Evolutionary conservation across 169 alveolate genomes (phyloP).

Genomic region (Plasmodium knowlesi): DNA sequence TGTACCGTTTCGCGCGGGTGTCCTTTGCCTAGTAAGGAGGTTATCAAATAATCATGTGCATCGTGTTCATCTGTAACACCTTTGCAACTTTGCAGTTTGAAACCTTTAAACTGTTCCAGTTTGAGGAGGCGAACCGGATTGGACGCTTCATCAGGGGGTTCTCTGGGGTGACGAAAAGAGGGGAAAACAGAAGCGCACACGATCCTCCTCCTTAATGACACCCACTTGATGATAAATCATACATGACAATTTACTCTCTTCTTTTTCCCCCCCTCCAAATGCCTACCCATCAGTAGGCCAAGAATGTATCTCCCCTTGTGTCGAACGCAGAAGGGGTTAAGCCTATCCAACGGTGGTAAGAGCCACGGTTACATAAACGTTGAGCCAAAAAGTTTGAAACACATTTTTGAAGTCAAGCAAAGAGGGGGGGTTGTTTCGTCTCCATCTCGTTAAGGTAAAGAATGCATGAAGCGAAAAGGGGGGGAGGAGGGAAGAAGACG

Average conservation of each 20-base stretch:
- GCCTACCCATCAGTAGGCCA: not conserved
- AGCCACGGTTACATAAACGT: not conserved
- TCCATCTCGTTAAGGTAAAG: not conserved
- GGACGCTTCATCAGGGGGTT: not conserved
- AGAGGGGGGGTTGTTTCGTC: not conserved
- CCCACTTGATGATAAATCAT: not conserved
- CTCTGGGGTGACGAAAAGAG: not conserved
- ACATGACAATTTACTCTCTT: not conserved
- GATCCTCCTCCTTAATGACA: not conserved
- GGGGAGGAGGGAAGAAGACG: not conserved
- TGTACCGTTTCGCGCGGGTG: too few species aligned
- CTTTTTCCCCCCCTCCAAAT: not conserved
- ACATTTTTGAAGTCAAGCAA: not conserved
- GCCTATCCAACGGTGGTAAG: not conserved
- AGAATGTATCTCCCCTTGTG: not conserved
- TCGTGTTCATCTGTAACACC: not conserved
- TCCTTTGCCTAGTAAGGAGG: not conserved
- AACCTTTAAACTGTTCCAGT: not conserved
- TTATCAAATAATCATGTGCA: not conserved
- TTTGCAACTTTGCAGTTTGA: not conserved
- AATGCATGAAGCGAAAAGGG: not conserved
- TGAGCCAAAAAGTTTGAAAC: not conserved
- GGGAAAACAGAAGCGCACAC: not conserved
- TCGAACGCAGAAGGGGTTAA: not conserved
- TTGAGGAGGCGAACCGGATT: not conserved